These are phyloP conservation scores for Barnettozyma sp. DNA, from an alignment of 805 yeast genomes.

Conservation along the genomic window DNA sequence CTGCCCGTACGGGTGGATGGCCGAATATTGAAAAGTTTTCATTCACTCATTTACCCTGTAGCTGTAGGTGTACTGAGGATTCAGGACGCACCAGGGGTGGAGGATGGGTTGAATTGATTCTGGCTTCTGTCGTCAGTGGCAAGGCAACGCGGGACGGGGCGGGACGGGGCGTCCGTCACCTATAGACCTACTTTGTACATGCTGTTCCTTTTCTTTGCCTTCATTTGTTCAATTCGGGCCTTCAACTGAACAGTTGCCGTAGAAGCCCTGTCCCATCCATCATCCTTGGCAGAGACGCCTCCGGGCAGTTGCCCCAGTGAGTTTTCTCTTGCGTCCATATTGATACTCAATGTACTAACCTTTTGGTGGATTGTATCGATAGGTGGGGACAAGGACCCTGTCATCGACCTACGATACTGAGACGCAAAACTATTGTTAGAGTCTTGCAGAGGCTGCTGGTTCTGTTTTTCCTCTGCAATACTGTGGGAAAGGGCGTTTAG, in stretches of 20 bases:
- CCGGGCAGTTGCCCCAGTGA: constrained; percentile 11
- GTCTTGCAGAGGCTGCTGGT: constrained; percentile 17
- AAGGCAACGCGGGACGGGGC: too few relatives aligned
- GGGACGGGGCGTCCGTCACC: too few relatives aligned
- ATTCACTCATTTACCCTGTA: too few relatives aligned
- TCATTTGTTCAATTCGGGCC: constrained; percentile 86
- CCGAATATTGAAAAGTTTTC: too few relatives aligned
- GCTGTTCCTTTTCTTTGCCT: constrained; percentile 42
- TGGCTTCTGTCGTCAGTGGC: too few relatives aligned
- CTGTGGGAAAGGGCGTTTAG: background rate
- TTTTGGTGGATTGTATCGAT: constrained; percentile 19
- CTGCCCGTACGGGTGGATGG: too few relatives aligned
- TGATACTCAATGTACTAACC: constrained; percentile 26
- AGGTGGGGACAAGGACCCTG: constrained; percentile 9
- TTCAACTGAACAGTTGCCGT: constrained; percentile 82
- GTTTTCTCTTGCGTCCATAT: constrained; percentile 21
- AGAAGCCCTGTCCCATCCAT: constrained; percentile 83
- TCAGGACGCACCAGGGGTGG: too few relatives aligned
- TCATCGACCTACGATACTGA: constrained; percentile 3
- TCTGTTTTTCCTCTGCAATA: background rate
- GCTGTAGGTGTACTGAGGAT: too few relatives aligned
- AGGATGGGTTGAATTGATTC: too few relatives aligned
- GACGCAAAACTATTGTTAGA: constrained; percentile 11
- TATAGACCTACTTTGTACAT: constrained; percentile 7
- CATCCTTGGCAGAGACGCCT: constrained; percentile 37